Base-by-base conservation (phyloP, 2,329 filamentous ascomycete species). In the Daldinia sp. region DNA sequence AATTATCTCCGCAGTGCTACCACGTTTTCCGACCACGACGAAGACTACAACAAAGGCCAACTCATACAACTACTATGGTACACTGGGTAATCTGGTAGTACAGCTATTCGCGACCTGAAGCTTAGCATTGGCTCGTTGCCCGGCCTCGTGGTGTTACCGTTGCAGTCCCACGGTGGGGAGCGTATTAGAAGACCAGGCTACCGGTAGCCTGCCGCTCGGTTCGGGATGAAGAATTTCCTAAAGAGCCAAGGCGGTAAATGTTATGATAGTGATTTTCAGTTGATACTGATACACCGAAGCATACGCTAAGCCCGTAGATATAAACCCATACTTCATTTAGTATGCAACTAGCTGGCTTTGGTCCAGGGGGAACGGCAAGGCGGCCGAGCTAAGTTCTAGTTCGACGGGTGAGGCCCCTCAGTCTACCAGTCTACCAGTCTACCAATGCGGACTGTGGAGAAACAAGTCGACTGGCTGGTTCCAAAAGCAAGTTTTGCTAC, bases 401-500 rank as follows among this genome's bases (percentile, higher is more conserved):
- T 50, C 44, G 26, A 61, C 42, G 54, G 56, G 56, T 60, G 56
- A 60, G 50, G 55, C 15, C 57, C 53, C 44, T 35, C 6, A 7
- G 33, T 35, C 7, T 35, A 10, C 33, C 33, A 33, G 30, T 33
- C 30, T 33, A 33, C 30, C 44, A 46, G 26, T 42, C 41, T 42
- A 20, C 6, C 15, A 51, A 41, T 26, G 33, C 18, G 30, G 10
- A 46, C 48, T 68, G 65, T 67, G 65, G 68, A 67, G 68, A 68
- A 63, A 59, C 37, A 60, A 57, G 39, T 57, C 54, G 46, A 50
- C 44, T 60, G 50, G 42, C n/a, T 67, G 58, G 55, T 41, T 64
- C 50, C 59, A 64, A 71, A 51, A 69, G 63, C 69, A 69, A 71
- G 63, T 71, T 71, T 71, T 71, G 42, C 54, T 68, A 41, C 37